Evolutionary conservation across 2,329 filamentous ascomycete species (phyloP).

Genomic region (Cephalotrichum gorgonifer): DNA sequence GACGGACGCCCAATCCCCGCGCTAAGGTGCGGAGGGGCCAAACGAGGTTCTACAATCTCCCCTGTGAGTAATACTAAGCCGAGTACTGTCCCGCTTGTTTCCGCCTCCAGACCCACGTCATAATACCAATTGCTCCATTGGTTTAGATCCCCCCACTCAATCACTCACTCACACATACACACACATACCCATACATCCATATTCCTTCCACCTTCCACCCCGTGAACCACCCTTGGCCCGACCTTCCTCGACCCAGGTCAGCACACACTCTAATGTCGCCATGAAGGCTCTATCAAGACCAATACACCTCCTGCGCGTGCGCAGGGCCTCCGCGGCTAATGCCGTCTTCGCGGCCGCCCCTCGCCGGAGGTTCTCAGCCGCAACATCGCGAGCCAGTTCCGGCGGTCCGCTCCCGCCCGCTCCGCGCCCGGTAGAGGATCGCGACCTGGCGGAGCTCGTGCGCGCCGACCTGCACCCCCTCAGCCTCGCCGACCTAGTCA

Average conservation of each 20-base stretch:
- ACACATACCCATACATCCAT: too few relatives aligned
- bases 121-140: too few relatives aligned
- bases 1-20: too few relatives aligned
- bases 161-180: too few relatives aligned
- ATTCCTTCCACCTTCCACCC: background rate
- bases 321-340: background rate
- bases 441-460: constrained; percentile 70
- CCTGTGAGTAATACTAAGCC: too few relatives aligned
- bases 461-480: constrained; percentile 69
- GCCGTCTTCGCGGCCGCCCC: background rate
- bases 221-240: background rate
- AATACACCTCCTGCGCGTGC: constrained; percentile 5
- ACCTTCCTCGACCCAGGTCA: too few relatives aligned
- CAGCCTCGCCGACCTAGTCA: constrained; percentile 80
- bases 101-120: too few relatives aligned
- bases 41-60: too few relatives aligned
- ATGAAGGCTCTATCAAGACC: constrained; percentile 11
- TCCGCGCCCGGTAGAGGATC: constrained; percentile 42
- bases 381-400: background rate
- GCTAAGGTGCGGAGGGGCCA: too few relatives aligned
- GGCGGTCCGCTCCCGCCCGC: background rate
- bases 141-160: too few relatives aligned
- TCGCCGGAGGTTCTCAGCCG: background rate
- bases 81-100: too few relatives aligned
- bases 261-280: constrained; percentile 10